Base-by-base conservation (phyloP, 164 flowering plant genomes). In the Vitis rupestris region DNA sequence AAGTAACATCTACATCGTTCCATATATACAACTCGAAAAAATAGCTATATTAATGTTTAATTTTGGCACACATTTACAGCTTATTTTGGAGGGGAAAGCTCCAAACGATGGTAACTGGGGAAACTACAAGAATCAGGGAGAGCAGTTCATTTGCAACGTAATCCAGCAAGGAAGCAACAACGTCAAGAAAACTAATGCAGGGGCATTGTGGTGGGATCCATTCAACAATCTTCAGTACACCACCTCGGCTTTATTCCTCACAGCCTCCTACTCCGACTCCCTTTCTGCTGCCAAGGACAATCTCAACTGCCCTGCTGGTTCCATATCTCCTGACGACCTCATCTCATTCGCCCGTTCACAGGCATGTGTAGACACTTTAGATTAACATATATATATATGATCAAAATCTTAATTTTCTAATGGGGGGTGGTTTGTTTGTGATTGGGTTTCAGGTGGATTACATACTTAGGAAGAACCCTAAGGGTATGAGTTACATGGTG, bases 401-500 rank as follows among this genome's bases (percentile, higher is more conserved):
- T 3, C 44, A 37, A 37, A 37, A 37, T 37, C 44, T 37, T 0
- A 37, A 6, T 37, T 37, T 37, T 37, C 27, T 23, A 23, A 23
- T 23, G 27, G 2, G 27, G 27, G 27, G 27, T 23, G 27, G 27
- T 23, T 23, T 23, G 7, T 37, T 3, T 37, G 44, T 3, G 52
- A 53, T 50, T 60, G 9, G 62, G 7, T 37, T 37, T 37, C 58
- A 84, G 85, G 86, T 81, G 70, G 87, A 89, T 53, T 88, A 89
- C 54, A 85, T 89, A 10, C 62, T 91, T 59, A 92, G 94, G 2
- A 56, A 65, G 1, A 91, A 91, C 66, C 88, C 92, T 0, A 76
- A 70, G 19, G 4, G 53, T 0, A 74, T 85, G 76, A 88, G 92
- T 58, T 89, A 87, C 83, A 84, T 88, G 89, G 88, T 91, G 2